Evolutionary conservation across 352 stramenopile genomes (phyloP), one percentile per base, ranked within the genome.

Genomic region (Globisporangium nagaii): DNA sequence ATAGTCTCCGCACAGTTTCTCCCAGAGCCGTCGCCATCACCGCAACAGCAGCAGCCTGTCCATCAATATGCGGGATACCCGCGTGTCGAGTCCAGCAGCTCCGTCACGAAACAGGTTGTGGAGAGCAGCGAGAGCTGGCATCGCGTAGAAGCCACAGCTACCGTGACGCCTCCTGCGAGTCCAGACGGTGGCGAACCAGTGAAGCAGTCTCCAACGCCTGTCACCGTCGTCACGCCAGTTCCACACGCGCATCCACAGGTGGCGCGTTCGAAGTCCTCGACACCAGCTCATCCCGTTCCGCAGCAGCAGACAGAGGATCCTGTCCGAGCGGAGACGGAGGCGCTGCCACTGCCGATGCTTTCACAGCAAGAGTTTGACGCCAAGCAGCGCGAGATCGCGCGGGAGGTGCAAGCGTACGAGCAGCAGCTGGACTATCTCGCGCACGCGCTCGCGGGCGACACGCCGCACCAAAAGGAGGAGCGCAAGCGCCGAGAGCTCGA

Each of bases 391-490:
- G 41, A 69, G 25, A 65, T 88, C 40, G 56, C 53, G 20, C 42
- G 19, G 42, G 42, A 49, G 17, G 24, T 49, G 7, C 20, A 25
- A 3, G 57, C 48, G 7, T 88, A 80, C 39, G 52, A 76, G 48
- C 50, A 72, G 24, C 71, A 73, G 17, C 66, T 86, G 28, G 53
- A 85, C 49, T 75, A 86, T 54, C 50, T 93, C n/a, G 83, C 73
- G 13, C 64, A 79, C 20, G 83, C 73, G 17, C 54, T 93, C 13
- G 73, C 73, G 17, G 76, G 79, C 1, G 56, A 84, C 46, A 93
- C 79, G 8, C 70, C 73, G 12, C 83, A 89, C 56, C 83, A 93
- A 39, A 66, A 76, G 32, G 61, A 77, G 35, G 73, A 75, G 51
- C 79, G 78, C 17, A 65, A 60, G 10, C 59, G 65, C 24, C 74